Evolutionary conservation across 1,139 yeast genomes (phyloP), one percentile per base, ranked within the genome.

Genomic region (Pichia cactophila): DNA sequence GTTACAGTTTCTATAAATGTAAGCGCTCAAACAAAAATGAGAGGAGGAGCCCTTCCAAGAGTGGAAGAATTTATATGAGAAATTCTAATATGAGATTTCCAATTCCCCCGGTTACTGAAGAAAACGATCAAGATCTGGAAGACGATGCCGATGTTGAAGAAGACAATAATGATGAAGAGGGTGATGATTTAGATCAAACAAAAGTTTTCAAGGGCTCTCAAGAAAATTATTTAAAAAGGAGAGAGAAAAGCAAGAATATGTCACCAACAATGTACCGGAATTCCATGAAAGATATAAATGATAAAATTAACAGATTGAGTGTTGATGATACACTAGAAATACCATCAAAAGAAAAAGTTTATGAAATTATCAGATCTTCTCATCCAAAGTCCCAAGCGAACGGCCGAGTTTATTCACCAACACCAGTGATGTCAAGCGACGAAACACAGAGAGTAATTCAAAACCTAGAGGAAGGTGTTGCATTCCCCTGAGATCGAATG

Each of bases 61-160:
- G 36, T 10, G 42, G 50, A 7, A 43, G 50, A 26, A 26, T 47
- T 6, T 47, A 47, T 14, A 47, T 47, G 50, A 17, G 50, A 5
- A 48, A 42, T 16, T 36, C 37, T 5, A 38, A 48, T n/a, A 44
- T 52, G 44, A 45, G 40, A 16, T 50, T 52, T 6, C 55, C 54
- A 8, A 31, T 38, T 33, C 23, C 46, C 10, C 49, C 54, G 5
- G 47, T 52, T 11, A 45, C 49, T 4, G 51, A 50, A 29, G 55
- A 50, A 33, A 48, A 44, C 38, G 55, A 50, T 28, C 46, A 46
- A 7, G 36, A 40, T 14, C 16, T 43, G 10, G 54, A 50, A 29
- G 55, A 49, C 23, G 55, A 49, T 28, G 49, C 52, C 2, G 55
- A 48, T 37, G 40, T 48, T 14, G 54, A 47, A 28, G 53, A 50